Evolutionary conservation across 345 rosid genomes (phyloP).

Genomic region (Psidium guajava): DNA sequence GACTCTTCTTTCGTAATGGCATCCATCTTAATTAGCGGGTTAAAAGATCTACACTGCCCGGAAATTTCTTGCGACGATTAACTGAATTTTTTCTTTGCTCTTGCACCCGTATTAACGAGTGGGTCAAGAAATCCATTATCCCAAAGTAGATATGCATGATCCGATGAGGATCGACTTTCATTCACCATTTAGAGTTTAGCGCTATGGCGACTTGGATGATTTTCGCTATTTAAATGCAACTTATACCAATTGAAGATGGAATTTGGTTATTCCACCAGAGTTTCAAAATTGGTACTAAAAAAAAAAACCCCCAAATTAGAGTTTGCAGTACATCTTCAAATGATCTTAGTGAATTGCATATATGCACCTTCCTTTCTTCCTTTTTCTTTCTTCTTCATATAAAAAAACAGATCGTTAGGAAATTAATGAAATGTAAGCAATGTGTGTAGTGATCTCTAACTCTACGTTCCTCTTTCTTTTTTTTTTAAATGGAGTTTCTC

Average conservation of each 20-base stretch:
- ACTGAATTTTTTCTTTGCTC: not conserved
- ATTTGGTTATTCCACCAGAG: not conserved
- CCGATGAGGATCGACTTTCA: not conserved
- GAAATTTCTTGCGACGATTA: not conserved
- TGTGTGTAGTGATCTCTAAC: not conserved
- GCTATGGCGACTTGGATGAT: not conserved
- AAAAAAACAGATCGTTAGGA: not conserved
- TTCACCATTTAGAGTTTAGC: not conserved
- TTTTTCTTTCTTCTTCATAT: not conserved
- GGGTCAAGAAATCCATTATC: not conserved
- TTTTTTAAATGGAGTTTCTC: too few species aligned
- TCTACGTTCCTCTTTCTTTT: too few species aligned
- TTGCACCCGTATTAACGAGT: not conserved
- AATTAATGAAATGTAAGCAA: not conserved
- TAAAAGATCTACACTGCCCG: rapidly evolving
- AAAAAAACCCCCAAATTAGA: not conserved
- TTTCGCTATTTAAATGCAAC: not conserved
- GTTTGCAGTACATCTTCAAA: not conserved
- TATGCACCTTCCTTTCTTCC: not conserved
- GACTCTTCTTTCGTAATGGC: not conserved
- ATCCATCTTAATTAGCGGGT: not conserved
- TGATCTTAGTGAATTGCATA: not conserved
- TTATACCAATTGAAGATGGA: not conserved
- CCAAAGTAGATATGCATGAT: not conserved
- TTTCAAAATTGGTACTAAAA: not conserved